Evolutionary conservation across 306 rosid species (phyloP), one percentile per base, ranked within the genome.

Genomic region (Quillaja saponaria): DNA sequence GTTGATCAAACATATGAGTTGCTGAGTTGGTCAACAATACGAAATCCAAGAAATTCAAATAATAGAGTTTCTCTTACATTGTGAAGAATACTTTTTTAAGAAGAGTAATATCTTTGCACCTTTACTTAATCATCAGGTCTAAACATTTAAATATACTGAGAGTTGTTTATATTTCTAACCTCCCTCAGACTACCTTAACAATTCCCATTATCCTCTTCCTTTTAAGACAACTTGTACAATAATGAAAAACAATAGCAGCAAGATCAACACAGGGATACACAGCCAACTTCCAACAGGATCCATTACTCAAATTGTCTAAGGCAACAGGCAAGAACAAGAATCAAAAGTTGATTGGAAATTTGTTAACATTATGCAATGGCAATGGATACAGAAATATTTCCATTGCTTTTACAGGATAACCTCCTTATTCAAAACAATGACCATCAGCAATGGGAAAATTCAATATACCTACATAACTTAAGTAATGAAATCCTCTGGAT

Each of bases 351-450:
- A 39, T 3, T 12, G 11, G 11, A 25, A 25, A 25, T 25, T 25
- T 25, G 31, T 54, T 6, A 39, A 28, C 17, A 33, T 54, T 18
- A 31, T 6, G 59, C 59, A 12, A 31, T 31, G 59, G n/a, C 20
- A 53, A 53, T n/a, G 0, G 17, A 9, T 10, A 50, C 8, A 33
- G 15, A 16, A 34, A 21, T 39, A 31, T 16, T 44, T 11, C 46
- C 34, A 48, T 39, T 19, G 8, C 17, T 28, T 34, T 19, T 4
- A 25, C 16, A 47, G 21, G 18, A 61, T 28, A 41, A 9, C 58
- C 58, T 34, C 55, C 56, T 38, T 63, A 60, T 66, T 59, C 37
- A 12, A 37, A 60, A 42, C 33, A 67, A 14, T 63, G 33, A 45
- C 28, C 58, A 10, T 37, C 31, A 28, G 15, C 13, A 47, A 53